A percentile compares a stretch with the other conserved stretches of the same genome.
These are phyloP conservation scores for Nelumbo lutea DNA, from an alignment of 164 flowering plant genomes.

Conservation along the genomic window DNA sequence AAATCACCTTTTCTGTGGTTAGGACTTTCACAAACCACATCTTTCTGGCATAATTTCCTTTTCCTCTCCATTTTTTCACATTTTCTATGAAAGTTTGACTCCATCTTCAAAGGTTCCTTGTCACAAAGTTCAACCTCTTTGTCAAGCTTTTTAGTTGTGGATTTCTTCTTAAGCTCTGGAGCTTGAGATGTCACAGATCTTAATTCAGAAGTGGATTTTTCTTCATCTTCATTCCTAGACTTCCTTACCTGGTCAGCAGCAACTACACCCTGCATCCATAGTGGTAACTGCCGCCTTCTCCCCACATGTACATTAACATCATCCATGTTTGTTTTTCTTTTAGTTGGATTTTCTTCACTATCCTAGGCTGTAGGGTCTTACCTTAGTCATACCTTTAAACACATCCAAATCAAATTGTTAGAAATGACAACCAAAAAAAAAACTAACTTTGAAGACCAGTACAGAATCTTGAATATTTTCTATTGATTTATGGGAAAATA, in stretches of 20 bases:
- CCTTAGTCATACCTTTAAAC: too few species aligned
- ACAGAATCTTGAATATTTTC: too few species aligned
- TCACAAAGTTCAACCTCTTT: conserved; percentile 7
- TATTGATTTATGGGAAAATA: too few species aligned
- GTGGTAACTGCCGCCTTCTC: conserved; percentile 37
- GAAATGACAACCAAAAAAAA: too few species aligned
- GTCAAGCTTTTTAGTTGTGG: neutral
- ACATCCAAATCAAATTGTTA: too few species aligned
- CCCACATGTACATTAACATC: conserved; percentile 15
- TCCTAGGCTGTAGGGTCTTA: too few species aligned
- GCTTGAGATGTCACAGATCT: conserved; percentile 6
- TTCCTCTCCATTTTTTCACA: conserved; percentile 16
- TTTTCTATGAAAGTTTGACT: conserved; percentile 12
- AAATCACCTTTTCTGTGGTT: conserved; percentile 3
- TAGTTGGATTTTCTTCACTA: too few species aligned
- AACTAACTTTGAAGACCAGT: too few species aligned
- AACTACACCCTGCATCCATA: conserved; percentile 44
- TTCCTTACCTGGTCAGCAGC: conserved; percentile 16
- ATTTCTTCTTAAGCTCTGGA: conserved; percentile 9
- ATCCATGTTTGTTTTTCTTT: conserved; percentile 9
- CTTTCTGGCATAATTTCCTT: conserved; percentile 10
- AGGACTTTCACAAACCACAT: conserved; percentile 10
- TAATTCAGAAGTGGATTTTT: neutral
- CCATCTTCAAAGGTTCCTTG: conserved; percentile 10
- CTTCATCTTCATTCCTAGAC: conserved; percentile 13